Conservation (phyloP, 805 yeast genomes). For the Starmerella stellata region DNA sequence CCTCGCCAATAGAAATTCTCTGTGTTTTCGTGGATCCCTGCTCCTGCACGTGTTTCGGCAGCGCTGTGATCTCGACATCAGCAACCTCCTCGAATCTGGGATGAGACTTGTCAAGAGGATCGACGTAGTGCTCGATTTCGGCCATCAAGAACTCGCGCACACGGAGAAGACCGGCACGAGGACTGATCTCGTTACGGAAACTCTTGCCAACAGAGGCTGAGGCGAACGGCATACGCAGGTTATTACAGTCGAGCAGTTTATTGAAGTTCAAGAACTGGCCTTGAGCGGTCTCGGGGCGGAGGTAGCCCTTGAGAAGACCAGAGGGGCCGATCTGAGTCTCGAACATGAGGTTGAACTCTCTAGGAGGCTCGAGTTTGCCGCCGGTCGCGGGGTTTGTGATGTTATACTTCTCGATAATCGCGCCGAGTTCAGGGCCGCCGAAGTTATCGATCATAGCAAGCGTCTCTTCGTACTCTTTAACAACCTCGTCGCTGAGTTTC, state of each 20-base stretch:
- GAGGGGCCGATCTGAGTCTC: constrained; percentile 99
- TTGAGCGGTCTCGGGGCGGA: constrained; percentile 99
- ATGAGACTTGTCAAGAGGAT: constrained; percentile 75
- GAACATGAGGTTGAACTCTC: constrained; percentile 94
- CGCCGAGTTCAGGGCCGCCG: constrained; percentile 84
- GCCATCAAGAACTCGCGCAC: constrained; percentile 99
- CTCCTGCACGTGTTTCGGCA: constrained; percentile 77
- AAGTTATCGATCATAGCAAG: constrained; percentile 85
- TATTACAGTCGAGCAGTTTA: constrained; percentile 85
- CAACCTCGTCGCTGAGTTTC: constrained; percentile 65
- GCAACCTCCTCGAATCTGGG: constrained; percentile 58
- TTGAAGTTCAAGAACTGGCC: constrained; percentile 94
- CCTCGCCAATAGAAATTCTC: constrained; percentile 66
- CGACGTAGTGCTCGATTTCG: constrained; percentile 96
- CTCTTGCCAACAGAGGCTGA: constrained; percentile 97
- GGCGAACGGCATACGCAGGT: constrained; percentile 97
- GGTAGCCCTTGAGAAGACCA: constrained; percentile 83
- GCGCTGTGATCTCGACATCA: constrained; percentile 53
- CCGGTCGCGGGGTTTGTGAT: constrained; percentile 87
- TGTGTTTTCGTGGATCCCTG: constrained; percentile 57
- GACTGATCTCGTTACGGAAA: constrained; percentile 96
- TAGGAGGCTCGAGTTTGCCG: constrained; percentile 72
- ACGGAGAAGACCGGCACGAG: constrained; percentile 91
- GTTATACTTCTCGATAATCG: constrained; percentile 60
- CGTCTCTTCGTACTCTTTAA: constrained; percentile 63